Conservation (phyloP, 768 basidiomycete genomes). For the Termitomyces eurrhizus region DNA sequence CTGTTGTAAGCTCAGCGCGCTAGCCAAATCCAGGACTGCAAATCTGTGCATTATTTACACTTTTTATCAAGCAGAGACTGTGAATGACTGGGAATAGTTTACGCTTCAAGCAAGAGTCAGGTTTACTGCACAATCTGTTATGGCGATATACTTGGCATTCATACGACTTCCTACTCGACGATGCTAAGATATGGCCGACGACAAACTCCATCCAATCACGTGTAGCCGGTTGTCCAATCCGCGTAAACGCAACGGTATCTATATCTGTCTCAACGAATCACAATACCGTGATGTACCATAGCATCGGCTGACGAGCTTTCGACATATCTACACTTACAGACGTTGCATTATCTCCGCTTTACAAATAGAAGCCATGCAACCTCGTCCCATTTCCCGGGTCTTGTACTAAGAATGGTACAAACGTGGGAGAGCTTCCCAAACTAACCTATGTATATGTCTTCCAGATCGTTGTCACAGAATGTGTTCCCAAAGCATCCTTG, state of each 20-base stretch:
- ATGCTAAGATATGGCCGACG: not conserved
- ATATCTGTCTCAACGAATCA: not conserved
- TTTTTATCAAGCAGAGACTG: not conserved
- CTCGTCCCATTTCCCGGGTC: not conserved
- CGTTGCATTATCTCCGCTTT: not conserved
- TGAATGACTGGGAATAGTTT: not conserved
- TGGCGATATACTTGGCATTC: not conserved
- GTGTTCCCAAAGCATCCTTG: not conserved
- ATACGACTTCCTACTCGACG: not conserved
- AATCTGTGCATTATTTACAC: not conserved
- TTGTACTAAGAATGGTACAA: not conserved
- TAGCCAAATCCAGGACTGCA: not conserved
- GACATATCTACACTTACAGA: not conserved
- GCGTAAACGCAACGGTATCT: not conserved
- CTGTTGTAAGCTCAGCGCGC: not conserved
- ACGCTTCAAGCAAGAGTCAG: not conserved
- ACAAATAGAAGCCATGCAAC: not conserved
- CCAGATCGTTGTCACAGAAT: constrained; percentile 1
- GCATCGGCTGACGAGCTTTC: not conserved
- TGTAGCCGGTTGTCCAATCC: not conserved
- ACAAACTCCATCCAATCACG: not conserved
- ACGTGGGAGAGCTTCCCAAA: not conserved
- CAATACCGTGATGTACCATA: not conserved
- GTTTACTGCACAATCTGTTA: not conserved
- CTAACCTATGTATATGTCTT: not conserved